These are phyloP conservation scores for Hymenoscyphus infarciens DNA, from an alignment of 2,329 filamentous ascomycete genomes.

Conservation along the genomic window DNA sequence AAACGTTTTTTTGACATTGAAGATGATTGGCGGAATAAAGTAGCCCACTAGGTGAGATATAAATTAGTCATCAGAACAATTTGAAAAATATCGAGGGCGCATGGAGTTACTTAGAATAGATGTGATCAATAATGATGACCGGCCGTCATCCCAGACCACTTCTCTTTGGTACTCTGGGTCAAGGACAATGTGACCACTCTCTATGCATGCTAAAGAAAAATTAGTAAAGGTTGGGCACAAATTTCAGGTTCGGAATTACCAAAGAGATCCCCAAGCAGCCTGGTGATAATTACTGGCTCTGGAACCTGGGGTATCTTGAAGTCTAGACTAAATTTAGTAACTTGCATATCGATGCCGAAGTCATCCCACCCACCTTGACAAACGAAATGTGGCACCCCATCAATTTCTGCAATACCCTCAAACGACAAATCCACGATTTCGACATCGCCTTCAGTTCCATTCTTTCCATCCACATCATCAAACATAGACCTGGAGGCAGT, in stretches of 20 bases:
- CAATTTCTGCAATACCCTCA: slow-evolving; percentile 25
- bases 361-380: slow-evolving; percentile 25
- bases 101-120: slow-evolving; percentile 31
- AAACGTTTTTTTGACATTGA: slow-evolving; percentile 36
- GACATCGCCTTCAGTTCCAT: too few species aligned
- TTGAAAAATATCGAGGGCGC: not conserved
- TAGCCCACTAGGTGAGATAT: slow-evolving; percentile 26
- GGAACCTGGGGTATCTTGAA: slow-evolving; percentile 33
- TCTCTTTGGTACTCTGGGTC: slow-evolving; percentile 46
- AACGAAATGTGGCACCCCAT: slow-evolving; percentile 27
- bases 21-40: slow-evolving; percentile 46
- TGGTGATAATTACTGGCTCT: slow-evolving; percentile 20
- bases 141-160: slow-evolving; percentile 42
- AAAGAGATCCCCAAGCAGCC: too few species aligned
- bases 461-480: slow-evolving; percentile 27
- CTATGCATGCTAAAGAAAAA: slow-evolving; percentile 26
- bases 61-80: too few species aligned
- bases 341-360: too few species aligned
- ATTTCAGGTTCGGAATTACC: too few species aligned
- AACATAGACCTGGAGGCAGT: slow-evolving; percentile 22
- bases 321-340: slow-evolving; percentile 12
- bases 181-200: slow-evolving; percentile 38
- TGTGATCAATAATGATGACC: slow-evolving; percentile 31
- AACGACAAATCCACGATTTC: slow-evolving; percentile 9
- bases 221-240: too few species aligned